These are phyloP conservation scores for Entrophospora sp. DNA, from an alignment of 192 early-diverging fungal species.

Conservation along the genomic window DNA sequence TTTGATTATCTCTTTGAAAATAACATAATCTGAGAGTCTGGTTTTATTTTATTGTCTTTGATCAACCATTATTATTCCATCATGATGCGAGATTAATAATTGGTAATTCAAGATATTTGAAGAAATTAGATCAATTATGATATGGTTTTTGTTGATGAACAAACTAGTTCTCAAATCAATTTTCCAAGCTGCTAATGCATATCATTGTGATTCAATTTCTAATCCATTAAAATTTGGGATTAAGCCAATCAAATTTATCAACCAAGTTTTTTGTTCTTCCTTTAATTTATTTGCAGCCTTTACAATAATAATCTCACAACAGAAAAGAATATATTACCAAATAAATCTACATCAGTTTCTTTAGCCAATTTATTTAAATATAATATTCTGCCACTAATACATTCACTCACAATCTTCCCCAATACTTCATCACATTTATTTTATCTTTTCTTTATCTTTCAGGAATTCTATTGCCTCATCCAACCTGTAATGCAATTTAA, in stretches of 20 bases:
- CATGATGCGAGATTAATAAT: background rate
- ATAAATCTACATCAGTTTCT: background rate
- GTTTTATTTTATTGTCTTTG: background rate
- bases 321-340: background rate
- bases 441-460: background rate
- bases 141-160: constrained; percentile 5
- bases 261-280: constrained; percentile 9
- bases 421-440: background rate
- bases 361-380: constrained; percentile 12
- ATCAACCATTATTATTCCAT: constrained; percentile 15
- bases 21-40: constrained; percentile 10
- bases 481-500: too few relatives aligned
- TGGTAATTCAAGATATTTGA: background rate
- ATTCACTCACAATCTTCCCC: background rate
- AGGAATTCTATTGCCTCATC: background rate
- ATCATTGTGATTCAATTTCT: constrained; percentile 12
- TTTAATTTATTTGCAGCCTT: background rate
- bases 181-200: constrained; percentile 17
- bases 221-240: constrained; percentile 14
- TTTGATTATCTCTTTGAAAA: constrained; percentile 3
- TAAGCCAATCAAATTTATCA: constrained; percentile 1
- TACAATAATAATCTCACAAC: too few relatives aligned
- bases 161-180: constrained; percentile 7
- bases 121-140: background rate
- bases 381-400: constrained; percentile 6